These are phyloP conservation scores for Camillea tinctor DNA, from an alignment of 2,329 filamentous ascomycete species.

Conservation along the genomic window DNA sequence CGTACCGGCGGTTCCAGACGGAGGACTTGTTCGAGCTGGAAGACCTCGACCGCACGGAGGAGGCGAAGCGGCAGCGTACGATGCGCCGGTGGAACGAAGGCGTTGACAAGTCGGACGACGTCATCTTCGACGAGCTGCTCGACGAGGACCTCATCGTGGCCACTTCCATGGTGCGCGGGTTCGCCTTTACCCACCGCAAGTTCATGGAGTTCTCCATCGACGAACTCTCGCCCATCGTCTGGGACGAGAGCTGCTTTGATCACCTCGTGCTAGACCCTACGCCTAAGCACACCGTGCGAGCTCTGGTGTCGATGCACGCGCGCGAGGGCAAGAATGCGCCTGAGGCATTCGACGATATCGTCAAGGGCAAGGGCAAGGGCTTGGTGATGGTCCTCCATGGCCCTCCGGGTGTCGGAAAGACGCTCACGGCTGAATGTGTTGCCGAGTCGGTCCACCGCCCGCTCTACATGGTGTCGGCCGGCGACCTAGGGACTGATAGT, in stretches of 20 bases:
- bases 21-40: slow-evolving; percentile 21
- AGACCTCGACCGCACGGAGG: slow-evolving; percentile 16
- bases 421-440: slow-evolving; percentile 38
- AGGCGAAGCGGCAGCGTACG: slow-evolving; percentile 13
- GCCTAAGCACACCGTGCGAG: slow-evolving; percentile 21
- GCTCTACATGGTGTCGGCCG: slow-evolving; percentile 34
- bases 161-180: slow-evolving; percentile 30
- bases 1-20: slow-evolving; percentile 31
- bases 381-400: slow-evolving; percentile 48
- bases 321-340: slow-evolving; percentile 3
- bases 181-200: slow-evolving; percentile 30
- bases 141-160: slow-evolving; percentile 29
- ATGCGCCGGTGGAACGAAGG: slow-evolving; percentile 16
- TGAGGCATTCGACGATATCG: slow-evolving; percentile 18
- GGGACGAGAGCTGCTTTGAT: slow-evolving; percentile 22
- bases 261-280: slow-evolving; percentile 18
- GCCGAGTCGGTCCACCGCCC: slow-evolving; percentile 36
- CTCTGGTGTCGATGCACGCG: slow-evolving; percentile 19
- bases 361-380: slow-evolving; percentile 32
- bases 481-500: slow-evolving; percentile 27
- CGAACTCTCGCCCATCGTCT: slow-evolving; percentile 16
- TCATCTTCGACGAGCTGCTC: slow-evolving; percentile 21
- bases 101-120: slow-evolving; percentile 21
- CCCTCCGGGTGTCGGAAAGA: slow-evolving; percentile 45
- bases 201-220: slow-evolving; percentile 33